Conservation (phyloP, 768 basidiomycete species). For the Lactarius psammicola region DNA sequence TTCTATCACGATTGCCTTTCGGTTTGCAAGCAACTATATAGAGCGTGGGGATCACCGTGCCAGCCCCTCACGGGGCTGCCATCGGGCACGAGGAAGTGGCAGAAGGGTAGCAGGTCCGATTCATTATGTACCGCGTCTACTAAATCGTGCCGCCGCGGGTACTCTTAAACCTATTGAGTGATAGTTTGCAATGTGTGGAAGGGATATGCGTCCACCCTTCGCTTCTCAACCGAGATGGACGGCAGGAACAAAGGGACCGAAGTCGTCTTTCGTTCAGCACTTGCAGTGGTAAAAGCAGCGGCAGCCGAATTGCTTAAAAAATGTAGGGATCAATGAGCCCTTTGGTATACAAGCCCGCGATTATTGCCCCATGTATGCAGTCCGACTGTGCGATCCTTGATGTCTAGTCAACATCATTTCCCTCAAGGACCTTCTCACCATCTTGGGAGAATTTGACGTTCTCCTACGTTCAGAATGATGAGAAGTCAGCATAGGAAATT, state of each 20-base stretch:
- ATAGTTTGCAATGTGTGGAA: neutral
- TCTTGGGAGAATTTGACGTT: conserved; percentile 79
- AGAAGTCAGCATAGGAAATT: conserved; percentile 42
- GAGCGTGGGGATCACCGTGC: no score
- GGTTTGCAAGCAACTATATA: no score
- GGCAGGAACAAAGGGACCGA: no score
- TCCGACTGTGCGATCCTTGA: conserved; percentile 25
- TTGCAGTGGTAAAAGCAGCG: neutral
- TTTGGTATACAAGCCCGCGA: neutral
- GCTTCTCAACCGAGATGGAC: neutral
- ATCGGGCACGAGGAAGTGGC: neutral
- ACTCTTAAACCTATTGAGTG: neutral
- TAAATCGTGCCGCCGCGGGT: neutral
- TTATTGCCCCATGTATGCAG: neutral
- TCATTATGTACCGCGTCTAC: neutral
- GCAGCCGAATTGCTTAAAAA: neutral
- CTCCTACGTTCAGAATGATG: conserved; percentile 42
- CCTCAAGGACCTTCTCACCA: conserved; percentile 68
- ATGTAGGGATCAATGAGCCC: neutral
- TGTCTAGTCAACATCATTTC: conserved; percentile 48
- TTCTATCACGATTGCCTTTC: no score
- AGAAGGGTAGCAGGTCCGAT: no score
- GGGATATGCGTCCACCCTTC: neutral
- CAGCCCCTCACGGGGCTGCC: neutral
- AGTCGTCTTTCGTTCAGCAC: neutral